These are phyloP conservation scores for Teunomyces barrocoloradensis DNA, from an alignment of 805 yeast genomes.

Conservation along the genomic window DNA sequence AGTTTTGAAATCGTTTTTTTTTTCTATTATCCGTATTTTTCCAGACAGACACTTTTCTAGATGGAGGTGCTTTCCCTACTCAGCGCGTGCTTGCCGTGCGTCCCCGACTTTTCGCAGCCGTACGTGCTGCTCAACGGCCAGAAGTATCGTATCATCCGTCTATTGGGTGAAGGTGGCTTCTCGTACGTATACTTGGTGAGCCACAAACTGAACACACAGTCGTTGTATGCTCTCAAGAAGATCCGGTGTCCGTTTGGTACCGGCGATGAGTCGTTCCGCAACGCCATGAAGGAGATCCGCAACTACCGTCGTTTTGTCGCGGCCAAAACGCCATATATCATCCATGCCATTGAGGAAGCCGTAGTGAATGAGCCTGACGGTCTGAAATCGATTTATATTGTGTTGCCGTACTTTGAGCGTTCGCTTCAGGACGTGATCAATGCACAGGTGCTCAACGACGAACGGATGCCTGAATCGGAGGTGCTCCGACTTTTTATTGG, in stretches of 20 bases:
- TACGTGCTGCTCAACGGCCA: constrained; percentile 60
- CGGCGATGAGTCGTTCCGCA: constrained; percentile 55
- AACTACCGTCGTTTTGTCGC: constrained; percentile 65
- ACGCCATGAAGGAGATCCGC: constrained; percentile 75
- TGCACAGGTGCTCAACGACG: constrained; percentile 54
- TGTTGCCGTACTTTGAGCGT: constrained; percentile 71
- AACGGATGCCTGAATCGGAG: constrained; percentile 58
- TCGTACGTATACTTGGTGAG: constrained; percentile 82
- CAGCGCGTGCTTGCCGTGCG: constrained; percentile 44
- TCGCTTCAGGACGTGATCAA: constrained; percentile 82
- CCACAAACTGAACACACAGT: constrained; percentile 40
- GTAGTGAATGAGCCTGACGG: constrained; percentile 77
- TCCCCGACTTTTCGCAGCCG: constrained; percentile 48
- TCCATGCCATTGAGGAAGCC: constrained; percentile 67
- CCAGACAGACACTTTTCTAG: not conserved
- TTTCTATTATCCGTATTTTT: not conserved
- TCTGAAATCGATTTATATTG: constrained; percentile 69
- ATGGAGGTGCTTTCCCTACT: constrained; percentile 26
- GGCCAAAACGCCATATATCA: constrained; percentile 58
- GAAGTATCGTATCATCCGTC: constrained; percentile 57
- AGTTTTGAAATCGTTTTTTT: not conserved
- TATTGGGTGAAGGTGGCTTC: constrained; percentile 91
- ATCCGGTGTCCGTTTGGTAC: constrained; percentile 86
- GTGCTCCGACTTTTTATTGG: constrained; percentile 63
- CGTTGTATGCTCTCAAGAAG: constrained; percentile 72